phyloP scores from a whole-genome alignment of 2,329 filamentous ascomycete species.

The Penicillium sumatraense region DNA sequence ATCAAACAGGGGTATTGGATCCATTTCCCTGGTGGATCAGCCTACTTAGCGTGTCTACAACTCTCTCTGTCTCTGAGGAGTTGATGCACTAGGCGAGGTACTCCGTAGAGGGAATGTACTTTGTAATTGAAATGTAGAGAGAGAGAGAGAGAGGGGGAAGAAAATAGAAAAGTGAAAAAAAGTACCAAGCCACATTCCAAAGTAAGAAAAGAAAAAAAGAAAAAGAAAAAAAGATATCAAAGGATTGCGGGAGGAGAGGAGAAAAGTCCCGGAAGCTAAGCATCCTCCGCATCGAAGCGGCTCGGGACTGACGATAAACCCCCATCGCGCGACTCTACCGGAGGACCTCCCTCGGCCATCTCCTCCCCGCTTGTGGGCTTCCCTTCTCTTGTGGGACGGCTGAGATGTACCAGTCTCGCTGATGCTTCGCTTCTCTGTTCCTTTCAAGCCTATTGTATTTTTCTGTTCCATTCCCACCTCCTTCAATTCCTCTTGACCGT shows the following conservation, averaged over 20 bases:
- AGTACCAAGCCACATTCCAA: too few relatives aligned
- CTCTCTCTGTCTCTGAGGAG: not conserved
- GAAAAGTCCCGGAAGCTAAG: not conserved
- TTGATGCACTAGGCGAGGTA: too few relatives aligned
- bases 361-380: conserved; percentile 18
- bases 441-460: not conserved
- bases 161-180: too few relatives aligned
- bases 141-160: too few relatives aligned
- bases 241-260: not conserved
- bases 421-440: not conserved
- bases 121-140: too few relatives aligned
- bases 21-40: conserved; percentile 21
- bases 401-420: conserved; percentile 17
- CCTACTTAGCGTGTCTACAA: conserved; percentile 7
- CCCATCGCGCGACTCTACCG: not conserved
- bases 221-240: not conserved
- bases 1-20: conserved; percentile 10
- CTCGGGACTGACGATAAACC: conserved; percentile 1
- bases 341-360: not conserved
- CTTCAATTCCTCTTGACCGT: not conserved
- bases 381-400: conserved; percentile 25
- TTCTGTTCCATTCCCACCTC: conserved; percentile 5
- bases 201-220: too few relatives aligned
- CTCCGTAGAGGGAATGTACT: too few relatives aligned
- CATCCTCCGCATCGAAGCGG: conserved; percentile 2